Conservation (phyloP, 2,329 filamentous ascomycete genomes). For the Thielaviopsis ethacetica region DNA sequence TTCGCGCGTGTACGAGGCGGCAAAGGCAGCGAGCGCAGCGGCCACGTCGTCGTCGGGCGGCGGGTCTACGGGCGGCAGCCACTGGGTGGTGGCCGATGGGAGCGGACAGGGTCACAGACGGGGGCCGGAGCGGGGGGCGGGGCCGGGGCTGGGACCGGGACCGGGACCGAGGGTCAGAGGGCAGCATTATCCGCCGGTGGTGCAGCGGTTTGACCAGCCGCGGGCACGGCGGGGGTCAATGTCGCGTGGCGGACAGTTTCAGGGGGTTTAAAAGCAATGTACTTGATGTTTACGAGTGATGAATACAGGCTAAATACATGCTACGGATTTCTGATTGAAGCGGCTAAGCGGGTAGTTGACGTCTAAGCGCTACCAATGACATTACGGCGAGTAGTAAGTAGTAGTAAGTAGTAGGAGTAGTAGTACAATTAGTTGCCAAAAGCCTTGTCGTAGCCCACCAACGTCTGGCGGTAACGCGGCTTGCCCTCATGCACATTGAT, state of each 20-base stretch:
- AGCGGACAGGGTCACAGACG: not conserved
- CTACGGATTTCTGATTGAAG: no score
- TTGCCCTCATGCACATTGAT: slow-evolving; percentile 5
- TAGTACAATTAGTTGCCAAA: not conserved
- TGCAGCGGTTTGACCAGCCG: not conserved
- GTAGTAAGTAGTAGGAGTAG: no score
- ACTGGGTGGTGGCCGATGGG: not conserved
- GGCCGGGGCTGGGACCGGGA: no score
- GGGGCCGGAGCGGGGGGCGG: no score
- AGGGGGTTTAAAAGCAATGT: not conserved
- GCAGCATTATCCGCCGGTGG: not conserved
- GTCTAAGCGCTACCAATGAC: no score
- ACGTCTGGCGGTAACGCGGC: slow-evolving; percentile 15
- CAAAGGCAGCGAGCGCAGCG: no score
- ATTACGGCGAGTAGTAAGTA: no score
- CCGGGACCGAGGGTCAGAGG: no score
- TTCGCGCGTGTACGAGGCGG: not conserved
- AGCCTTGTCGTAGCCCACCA: slow-evolving; percentile 14
- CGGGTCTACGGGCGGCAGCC: no score
- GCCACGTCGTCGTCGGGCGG: not conserved
- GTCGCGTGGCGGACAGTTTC: not conserved
- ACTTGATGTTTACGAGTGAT: not conserved
- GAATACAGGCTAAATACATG: no score
- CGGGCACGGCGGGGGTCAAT: not conserved
- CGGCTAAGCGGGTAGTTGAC: no score